Evolutionary conservation across 169 alveolate genomes (phyloP).

Genomic region (Cryptosporidium parvum): DNA sequence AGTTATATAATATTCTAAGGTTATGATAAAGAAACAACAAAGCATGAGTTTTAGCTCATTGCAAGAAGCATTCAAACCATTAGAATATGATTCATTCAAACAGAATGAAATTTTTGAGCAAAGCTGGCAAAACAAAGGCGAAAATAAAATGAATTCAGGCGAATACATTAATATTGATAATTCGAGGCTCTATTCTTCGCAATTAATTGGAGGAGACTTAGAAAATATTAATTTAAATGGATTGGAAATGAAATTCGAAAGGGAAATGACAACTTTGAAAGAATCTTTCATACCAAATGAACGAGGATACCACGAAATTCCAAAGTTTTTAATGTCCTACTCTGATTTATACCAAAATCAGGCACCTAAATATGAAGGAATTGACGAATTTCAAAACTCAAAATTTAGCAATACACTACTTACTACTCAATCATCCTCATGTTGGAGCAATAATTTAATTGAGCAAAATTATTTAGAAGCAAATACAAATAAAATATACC

Average conservation of each 20-base stretch:
- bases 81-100: conserved; percentile 25
- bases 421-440: not conserved
- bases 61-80: conserved; percentile 32
- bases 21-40: conserved; percentile 49
- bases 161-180: not conserved
- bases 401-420: conserved; percentile 4
- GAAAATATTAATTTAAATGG: conserved; percentile 35
- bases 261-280: conserved; percentile 1
- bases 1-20: conserved; percentile 1
- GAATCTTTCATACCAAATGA: not conserved
- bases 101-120: conserved; percentile 15
- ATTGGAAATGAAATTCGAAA: conserved; percentile 40
- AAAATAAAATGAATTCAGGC: not conserved
- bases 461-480: conserved; percentile 22
- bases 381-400: conserved; percentile 3
- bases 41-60: conserved; percentile 15
- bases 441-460: conserved; percentile 35
- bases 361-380: not conserved
- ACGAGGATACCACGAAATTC: conserved; percentile 34
- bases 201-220: conserved; percentile 18
- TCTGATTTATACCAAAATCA: conserved; percentile 43
- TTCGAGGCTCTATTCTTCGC: conserved; percentile 11
- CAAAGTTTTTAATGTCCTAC: conserved; percentile 53
- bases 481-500: not conserved
- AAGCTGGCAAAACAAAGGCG: conserved; percentile 19